Conservation (phyloP, 495 filamentous ascomycete species). For the Aspergillus bertholletiae region DNA sequence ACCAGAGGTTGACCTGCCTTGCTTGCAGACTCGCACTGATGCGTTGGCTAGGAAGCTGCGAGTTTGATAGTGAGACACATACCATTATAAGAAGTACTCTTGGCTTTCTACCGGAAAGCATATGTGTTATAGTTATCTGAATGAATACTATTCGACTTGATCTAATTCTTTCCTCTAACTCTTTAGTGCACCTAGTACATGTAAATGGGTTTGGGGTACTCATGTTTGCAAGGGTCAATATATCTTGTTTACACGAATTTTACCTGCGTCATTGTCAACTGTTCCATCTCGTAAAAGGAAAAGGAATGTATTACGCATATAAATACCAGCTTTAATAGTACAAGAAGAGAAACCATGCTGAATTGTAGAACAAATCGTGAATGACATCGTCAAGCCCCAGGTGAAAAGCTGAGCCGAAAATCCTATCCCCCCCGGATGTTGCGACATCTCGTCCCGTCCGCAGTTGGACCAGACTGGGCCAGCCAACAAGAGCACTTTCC, state of each 20-base stretch:
- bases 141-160: too few relatives aligned
- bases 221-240: too few relatives aligned
- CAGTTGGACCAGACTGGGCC: too few relatives aligned
- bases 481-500: not conserved
- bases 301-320: not conserved
- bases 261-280: too few relatives aligned
- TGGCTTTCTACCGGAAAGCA: not conserved
- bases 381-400: not conserved
- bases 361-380: not conserved
- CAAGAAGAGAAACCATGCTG: slow-evolving; percentile 2
- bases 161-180: not conserved
- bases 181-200: not conserved
- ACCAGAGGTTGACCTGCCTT: slow-evolving; percentile 33
- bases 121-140: not conserved
- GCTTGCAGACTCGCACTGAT: slow-evolving; percentile 52
- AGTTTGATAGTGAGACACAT: slow-evolving; percentile 56
- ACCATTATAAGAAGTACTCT: not conserved
- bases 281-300: too few relatives aligned
- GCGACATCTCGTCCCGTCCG: too few relatives aligned
- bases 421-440: too few relatives aligned
- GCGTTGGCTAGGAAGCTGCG: slow-evolving; percentile 31
- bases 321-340: not conserved
- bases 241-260: too few relatives aligned
- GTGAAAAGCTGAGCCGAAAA: not conserved
- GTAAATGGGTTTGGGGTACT: too few relatives aligned